These are phyloP conservation scores for Eucalyptus erythrocorys DNA, from an alignment of 345 rosid genomes.

Conservation along the genomic window DNA sequence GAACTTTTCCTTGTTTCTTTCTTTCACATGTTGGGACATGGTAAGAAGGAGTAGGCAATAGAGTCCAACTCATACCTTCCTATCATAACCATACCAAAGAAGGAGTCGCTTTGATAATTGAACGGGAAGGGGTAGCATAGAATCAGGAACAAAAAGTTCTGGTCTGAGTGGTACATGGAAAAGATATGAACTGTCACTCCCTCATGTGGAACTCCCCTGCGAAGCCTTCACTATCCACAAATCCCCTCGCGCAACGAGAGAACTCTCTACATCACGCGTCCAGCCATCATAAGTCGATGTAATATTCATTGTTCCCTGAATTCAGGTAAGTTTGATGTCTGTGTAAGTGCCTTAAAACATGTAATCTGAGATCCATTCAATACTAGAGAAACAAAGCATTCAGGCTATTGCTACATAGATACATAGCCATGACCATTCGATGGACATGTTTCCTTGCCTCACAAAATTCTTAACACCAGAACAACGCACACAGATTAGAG, in stretches of 20 bases:
- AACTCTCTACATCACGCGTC: slow-evolving; percentile 57
- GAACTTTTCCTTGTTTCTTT: background rate
- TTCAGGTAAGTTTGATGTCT: background rate
- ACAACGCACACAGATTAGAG: background rate
- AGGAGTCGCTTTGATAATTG: slow-evolving; percentile 91
- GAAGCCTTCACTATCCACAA: slow-evolving; percentile 93
- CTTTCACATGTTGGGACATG: background rate
- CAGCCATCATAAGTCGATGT: slow-evolving; percentile 72
- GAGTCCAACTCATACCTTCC: slow-evolving; percentile 48
- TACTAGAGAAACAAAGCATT: background rate
- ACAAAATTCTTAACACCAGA: background rate
- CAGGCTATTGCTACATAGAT: background rate
- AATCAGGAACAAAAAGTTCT: slow-evolving; percentile 67
- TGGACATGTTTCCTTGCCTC: background rate
- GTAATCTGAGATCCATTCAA: background rate
- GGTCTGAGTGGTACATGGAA: slow-evolving; percentile 95
- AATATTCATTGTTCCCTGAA: slow-evolving; percentile 66
- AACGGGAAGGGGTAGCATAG: slow-evolving; percentile 79
- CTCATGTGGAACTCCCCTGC: slow-evolving; percentile 41
- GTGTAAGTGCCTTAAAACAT: background rate
- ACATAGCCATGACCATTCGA: background rate
- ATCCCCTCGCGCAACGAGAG: no score
- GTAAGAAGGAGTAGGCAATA: background rate
- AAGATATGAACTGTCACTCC: slow-evolving; percentile 60
- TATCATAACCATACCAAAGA: slow-evolving; percentile 96